Base-by-base conservation (phyloP, 306 rosid genomes). In the Senna siamea region DNA sequence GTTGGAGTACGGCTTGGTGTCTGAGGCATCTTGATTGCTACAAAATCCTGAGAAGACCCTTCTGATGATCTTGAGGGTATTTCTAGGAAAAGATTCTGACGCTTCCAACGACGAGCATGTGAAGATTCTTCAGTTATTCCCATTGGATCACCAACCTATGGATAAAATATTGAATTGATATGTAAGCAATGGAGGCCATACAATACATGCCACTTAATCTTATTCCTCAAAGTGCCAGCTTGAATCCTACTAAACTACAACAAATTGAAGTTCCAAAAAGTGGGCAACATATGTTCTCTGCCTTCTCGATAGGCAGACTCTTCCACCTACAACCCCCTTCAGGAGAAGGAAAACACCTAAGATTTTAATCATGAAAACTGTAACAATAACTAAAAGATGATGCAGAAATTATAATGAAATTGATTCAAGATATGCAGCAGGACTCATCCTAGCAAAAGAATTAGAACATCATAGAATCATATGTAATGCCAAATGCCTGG, bases 1-100 rank as follows among this genome's bases (percentile, higher is more conserved):
- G 97, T 94, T 15, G 94, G 96, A 52, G 95, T 85, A 1, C 95
- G 93, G 85, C 89, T 92, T 50, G 96, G 89, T 23, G 97, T 88
- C 37, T 79, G 75, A 15, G 98, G 93, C 80, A 92, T 84, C 83
- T 86, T 91, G 67, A 89, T 80, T 7, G 76, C 79, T 37, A 95
- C 90, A 72, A 81, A 90, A 69, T 92, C 94, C 61, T 82, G 82
- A 28, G 78, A 80, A 75, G 85, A 46, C 14, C 74, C 82, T 70
- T 82, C 90, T 9, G 86, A 62, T 66, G 91, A 78, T 84, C 93
- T 86, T 44, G 88, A 75, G 2, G 99, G 99, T 83, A 95, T 90
- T 77, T 95, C 90, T 14, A 90, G 82, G 61, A 82, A 74, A 71
- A 94, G 99, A 85, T 89, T 88, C 37, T 20, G 90, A 52, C 86